A percentile compares a stretch with the other conserved stretches of the same genome.
Conservation (phyloP, 2,329 filamentous ascomycete species). For the Hortaea werneckii region DNA sequence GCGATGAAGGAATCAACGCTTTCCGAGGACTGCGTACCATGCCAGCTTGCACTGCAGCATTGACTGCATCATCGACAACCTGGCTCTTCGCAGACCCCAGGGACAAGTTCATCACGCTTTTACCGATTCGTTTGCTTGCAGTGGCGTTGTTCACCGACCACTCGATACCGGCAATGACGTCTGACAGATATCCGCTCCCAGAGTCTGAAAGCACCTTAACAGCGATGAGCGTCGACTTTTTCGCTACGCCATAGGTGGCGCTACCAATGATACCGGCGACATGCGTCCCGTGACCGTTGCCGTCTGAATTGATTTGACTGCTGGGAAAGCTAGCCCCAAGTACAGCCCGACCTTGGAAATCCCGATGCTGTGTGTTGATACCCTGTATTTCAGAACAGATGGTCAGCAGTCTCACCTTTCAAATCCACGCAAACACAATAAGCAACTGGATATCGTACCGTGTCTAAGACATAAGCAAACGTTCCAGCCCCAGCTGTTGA, state of each 20-base stretch:
- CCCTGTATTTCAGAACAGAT: no score
- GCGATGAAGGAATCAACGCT: not conserved
- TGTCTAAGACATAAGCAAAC: not conserved
- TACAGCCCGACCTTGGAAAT: not conserved
- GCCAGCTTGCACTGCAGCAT: not conserved
- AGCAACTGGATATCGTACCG: not conserved
- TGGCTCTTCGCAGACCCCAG: not conserved
- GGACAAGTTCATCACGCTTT: not conserved
- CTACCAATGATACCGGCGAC: conserved; percentile 42
- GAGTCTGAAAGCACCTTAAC: conserved; percentile 45
- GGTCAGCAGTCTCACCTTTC: no score
- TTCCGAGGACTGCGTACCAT: not conserved
- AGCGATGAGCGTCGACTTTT: conserved; percentile 44
- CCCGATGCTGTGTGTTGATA: not conserved
- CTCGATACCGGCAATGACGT: not conserved
- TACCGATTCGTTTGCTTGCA: not conserved
- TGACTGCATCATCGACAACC: not conserved
- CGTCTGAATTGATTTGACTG: not conserved
- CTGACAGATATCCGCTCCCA: conserved; percentile 27
- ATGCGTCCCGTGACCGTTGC: not conserved
- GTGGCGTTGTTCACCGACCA: not conserved
- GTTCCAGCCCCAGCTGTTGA: not conserved
- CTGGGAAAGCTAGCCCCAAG: not conserved
- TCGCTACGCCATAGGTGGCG: conserved; percentile 51
- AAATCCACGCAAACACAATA: not conserved